phyloP scores from a whole-genome alignment of 805 yeast species.

The Schizosaccharomyces lindneri region DNA sequence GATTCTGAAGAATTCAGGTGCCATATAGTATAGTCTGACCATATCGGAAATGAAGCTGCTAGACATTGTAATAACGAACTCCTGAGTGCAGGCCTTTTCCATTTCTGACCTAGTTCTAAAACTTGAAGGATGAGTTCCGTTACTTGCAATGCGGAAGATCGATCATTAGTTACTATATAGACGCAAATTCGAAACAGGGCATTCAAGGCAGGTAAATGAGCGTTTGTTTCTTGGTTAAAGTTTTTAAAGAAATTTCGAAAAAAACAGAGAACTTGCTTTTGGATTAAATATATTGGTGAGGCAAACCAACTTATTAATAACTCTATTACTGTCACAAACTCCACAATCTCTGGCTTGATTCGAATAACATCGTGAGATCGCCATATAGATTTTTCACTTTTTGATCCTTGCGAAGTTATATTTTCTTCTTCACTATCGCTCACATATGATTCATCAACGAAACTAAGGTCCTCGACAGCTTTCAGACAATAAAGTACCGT shows the following conservation, averaged over 20 bases:
- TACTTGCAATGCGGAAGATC: not conserved
- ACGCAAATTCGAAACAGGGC: not conserved
- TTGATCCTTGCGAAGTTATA: not conserved
- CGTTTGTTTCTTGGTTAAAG: slow-evolving; percentile 3
- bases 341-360: slow-evolving; percentile 2
- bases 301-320: slow-evolving; percentile 4
- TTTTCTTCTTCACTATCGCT: not conserved
- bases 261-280: not conserved
- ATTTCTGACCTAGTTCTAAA: no score
- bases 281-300: not conserved
- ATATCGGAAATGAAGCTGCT: no score
- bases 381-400: not conserved
- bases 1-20: no score
- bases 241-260: slow-evolving; percentile 2
- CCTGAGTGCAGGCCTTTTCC: no score
- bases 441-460: not conserved
- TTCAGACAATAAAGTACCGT: slow-evolving; percentile 3
- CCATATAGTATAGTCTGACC: no score
- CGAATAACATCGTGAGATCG: not conserved
- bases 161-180: not conserved
- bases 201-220: slow-evolving; percentile 3
- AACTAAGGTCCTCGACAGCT: slow-evolving; percentile 1
- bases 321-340: slow-evolving; percentile 17
- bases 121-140: no score
- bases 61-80: no score